These are phyloP conservation scores for Epithemia pelagica DNA, from an alignment of 108 stramenopile species.

Conservation along the genomic window DNA sequence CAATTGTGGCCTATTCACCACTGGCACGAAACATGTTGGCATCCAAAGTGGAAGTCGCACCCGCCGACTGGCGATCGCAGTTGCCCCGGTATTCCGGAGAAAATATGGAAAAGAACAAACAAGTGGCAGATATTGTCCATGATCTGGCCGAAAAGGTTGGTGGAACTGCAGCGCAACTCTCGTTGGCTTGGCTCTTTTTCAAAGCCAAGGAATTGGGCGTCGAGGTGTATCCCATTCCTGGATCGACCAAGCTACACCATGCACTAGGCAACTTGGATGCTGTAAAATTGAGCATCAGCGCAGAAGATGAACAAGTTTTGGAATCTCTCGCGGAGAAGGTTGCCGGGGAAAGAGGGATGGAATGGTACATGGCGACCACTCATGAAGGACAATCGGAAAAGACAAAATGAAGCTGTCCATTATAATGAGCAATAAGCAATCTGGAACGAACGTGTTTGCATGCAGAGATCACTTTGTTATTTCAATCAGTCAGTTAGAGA, in stretches of 20 bases:
- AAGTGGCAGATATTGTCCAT: slow-evolving; percentile 10
- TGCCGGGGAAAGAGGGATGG: neutral
- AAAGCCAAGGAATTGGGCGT: slow-evolving; percentile 19
- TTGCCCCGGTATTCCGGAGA: slow-evolving; percentile 19
- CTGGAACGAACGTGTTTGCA: too few species aligned
- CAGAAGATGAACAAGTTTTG: slow-evolving; percentile 12
- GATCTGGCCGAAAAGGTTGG: slow-evolving; percentile 16
- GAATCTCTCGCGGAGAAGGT: slow-evolving; percentile 11
- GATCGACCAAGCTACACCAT: slow-evolving; percentile 25
- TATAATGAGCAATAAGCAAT: too few species aligned
- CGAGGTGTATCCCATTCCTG: slow-evolving; percentile 34
- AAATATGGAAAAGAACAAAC: slow-evolving; percentile 21
- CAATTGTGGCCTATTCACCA: slow-evolving; percentile 33
- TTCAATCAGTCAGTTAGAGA: too few species aligned
- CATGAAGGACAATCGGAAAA: neutral
- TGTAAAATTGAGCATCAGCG: slow-evolving; percentile 9
- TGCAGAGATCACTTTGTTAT: too few species aligned
- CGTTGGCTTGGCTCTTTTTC: slow-evolving; percentile 27
- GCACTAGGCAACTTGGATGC: slow-evolving; percentile 15
- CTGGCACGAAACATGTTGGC: slow-evolving; percentile 26
- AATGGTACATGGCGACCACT: neutral
- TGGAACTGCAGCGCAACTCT: slow-evolving; percentile 27
- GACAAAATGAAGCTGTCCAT: too few species aligned
- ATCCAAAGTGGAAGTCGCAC: slow-evolving; percentile 7
- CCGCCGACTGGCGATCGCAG: slow-evolving; percentile 18